phyloP scores from a whole-genome alignment of 768 basidiomycete genomes.

The Lactarius tabidus region DNA sequence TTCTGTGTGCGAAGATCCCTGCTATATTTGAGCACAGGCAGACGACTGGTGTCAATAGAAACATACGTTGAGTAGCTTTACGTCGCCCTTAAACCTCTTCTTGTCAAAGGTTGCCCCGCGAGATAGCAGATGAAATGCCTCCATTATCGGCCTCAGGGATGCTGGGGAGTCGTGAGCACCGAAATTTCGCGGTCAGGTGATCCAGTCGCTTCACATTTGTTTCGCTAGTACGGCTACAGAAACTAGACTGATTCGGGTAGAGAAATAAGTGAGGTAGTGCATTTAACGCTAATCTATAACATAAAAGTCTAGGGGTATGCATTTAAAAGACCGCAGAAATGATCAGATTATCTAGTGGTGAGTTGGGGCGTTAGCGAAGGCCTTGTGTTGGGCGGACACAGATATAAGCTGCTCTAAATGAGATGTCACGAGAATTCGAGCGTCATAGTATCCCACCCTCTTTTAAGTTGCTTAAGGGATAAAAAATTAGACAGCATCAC shows the following conservation, averaged over 20 bases:
- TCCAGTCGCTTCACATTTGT: too few relatives aligned
- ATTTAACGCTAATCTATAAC: neutral
- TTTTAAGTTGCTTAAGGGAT: slow-evolving; percentile 61
- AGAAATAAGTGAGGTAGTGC: neutral
- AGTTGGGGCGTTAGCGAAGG: neutral
- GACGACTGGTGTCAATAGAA: neutral
- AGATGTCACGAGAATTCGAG: neutral
- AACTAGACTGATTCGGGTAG: neutral
- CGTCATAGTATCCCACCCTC: slow-evolving; percentile 43
- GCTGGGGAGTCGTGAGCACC: neutral
- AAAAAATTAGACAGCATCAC: neutral
- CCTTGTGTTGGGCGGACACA: neutral
- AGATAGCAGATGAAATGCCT: slow-evolving; percentile 86
- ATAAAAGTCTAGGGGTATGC: neutral
- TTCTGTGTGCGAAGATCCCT: slow-evolving; percentile 31
- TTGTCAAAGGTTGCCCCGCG: slow-evolving; percentile 82
- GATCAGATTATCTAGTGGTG: neutral
- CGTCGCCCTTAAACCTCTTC: slow-evolving; percentile 62
- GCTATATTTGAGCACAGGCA: slow-evolving; percentile 7
- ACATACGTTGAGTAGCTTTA: slow-evolving; percentile 62
- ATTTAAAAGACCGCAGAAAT: neutral
- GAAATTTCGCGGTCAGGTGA: slow-evolving; percentile 21
- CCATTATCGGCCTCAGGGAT: slow-evolving; percentile 43
- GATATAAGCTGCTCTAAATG: neutral
- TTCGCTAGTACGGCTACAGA: too few relatives aligned